Evolutionary conservation across 108 stramenopile species (phyloP).

Genomic region (Aurantiochytrium sp.): DNA sequence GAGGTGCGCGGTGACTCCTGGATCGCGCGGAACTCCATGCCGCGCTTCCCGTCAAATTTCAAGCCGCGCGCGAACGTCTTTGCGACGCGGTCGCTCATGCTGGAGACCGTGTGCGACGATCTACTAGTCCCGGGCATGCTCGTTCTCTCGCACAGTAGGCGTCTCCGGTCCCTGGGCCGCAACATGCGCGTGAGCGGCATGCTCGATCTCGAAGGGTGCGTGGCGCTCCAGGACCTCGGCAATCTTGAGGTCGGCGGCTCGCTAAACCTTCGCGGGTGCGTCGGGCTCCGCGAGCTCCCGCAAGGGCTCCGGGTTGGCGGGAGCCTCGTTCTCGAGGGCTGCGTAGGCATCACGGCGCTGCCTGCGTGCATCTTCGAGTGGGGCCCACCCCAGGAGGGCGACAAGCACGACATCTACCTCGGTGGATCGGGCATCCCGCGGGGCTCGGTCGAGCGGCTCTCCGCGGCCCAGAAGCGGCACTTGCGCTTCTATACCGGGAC

Average conservation of each 20-base stretch:
- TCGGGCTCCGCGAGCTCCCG: neutral
- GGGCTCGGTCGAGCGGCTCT: neutral
- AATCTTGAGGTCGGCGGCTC: neutral
- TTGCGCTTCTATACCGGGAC: neutral
- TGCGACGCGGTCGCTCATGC: neutral
- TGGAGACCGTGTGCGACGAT: neutral
- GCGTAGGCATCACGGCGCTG: neutral
- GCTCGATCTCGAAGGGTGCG: neutral
- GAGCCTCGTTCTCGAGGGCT: neutral
- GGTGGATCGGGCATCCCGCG: neutral
- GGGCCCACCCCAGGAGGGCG: neutral
- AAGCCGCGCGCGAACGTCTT: neutral
- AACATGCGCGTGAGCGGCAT: neutral
- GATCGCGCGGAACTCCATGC: neutral
- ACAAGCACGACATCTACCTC: neutral
- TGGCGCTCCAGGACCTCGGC: neutral
- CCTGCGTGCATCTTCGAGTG: neutral
- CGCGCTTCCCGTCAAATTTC: neutral
- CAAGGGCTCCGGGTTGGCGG: neutral
- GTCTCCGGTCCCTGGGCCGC: neutral
- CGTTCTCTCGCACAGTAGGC: neutral
- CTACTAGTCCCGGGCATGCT: neutral
- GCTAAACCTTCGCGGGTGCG: neutral
- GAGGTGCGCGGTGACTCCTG: neutral
- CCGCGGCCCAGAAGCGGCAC: neutral